Evolutionary conservation across 2,329 filamentous ascomycete species (phyloP), one percentile per base, ranked within the genome.

Genomic region (Talaromyces sp.): DNA sequence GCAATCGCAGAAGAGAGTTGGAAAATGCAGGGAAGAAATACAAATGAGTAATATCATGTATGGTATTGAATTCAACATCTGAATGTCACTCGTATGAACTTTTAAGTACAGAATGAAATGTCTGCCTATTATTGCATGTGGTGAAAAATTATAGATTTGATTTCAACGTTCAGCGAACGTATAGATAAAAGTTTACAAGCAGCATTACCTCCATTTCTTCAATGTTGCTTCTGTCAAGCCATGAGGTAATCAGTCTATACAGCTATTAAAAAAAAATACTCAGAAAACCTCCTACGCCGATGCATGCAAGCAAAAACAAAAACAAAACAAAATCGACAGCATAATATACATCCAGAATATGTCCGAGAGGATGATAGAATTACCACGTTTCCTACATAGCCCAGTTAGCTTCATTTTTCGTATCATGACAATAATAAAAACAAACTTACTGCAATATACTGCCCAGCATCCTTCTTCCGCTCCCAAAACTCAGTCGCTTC

Each of bases 401-500:
- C 2, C 33, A 36, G 51, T 67, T 56, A 58, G 66, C 47, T 30
- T 31, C 16, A 4, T 53, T 4, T 4, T 14, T 53, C 28, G 63
- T 23, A 23, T 52, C 40, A 28, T 12, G 16, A 47, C 3, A 16
- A 8, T 16, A 9, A 8, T 4, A 36, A 7, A 34, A 34, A 56
- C 5, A 14, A 62, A 74, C 76, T 72, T 71, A 78, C 93, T 63
- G 94, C 92, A 82, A 97, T 96, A 75, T 97, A 99, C 79, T 97
- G 93, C 4, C 93, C 93, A 30, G 87, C 92, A 68, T 92, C 89
- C 81, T 90, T 94, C 87, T 98, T 98, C 69, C 91, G 83, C 53
- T 88, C 81, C 95, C 95, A 98, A 75, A 97, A 99, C 66, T 89
- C 86, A 73, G 85, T 82, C 2, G 95, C 94, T 74, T 96, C 92